A percentile compares a stretch with the other conserved stretches of the same genome.
These are phyloP conservation scores for Pseudoscleropodium purum DNA, from an alignment of 225 moss, liverwort and hornwort genomes.

Conservation along the genomic window DNA sequence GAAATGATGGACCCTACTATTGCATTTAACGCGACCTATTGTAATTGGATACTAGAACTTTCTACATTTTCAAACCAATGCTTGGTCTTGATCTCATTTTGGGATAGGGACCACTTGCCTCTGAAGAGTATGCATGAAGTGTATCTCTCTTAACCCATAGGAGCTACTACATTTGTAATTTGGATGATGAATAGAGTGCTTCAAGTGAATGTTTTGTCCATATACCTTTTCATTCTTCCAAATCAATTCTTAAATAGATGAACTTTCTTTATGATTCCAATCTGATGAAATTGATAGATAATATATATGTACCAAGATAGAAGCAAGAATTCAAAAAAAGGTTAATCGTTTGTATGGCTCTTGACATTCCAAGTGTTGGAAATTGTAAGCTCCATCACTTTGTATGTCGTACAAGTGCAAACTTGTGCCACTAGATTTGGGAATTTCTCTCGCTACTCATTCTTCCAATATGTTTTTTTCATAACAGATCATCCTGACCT, in stretches of 20 bases:
- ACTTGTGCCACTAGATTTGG: background rate
- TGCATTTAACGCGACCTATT: too few relatives aligned
- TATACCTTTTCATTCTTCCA: too few relatives aligned
- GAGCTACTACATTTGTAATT: background rate
- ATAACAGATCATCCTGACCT: slow-evolving; percentile 75
- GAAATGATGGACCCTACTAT: background rate
- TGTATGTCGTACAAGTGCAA: background rate
- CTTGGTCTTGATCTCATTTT: background rate
- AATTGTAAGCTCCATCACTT: background rate
- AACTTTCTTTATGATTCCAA: too few relatives aligned
- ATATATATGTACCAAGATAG: background rate
- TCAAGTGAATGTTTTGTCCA: background rate
- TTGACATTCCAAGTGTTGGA: background rate
- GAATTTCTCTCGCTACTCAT: background rate
- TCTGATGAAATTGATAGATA: background rate
- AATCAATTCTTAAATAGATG: background rate
- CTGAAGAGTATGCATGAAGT: background rate
- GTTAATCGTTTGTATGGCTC: background rate
- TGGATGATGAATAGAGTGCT: background rate
- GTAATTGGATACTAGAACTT: background rate
- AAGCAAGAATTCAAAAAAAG: background rate
- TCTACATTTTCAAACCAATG: background rate
- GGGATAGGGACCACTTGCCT: background rate
- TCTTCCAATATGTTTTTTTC: background rate
- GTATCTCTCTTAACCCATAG: background rate